phyloP scores from a whole-genome alignment of 352 stramenopile genomes.

The Plasmopara muralis region DNA sequence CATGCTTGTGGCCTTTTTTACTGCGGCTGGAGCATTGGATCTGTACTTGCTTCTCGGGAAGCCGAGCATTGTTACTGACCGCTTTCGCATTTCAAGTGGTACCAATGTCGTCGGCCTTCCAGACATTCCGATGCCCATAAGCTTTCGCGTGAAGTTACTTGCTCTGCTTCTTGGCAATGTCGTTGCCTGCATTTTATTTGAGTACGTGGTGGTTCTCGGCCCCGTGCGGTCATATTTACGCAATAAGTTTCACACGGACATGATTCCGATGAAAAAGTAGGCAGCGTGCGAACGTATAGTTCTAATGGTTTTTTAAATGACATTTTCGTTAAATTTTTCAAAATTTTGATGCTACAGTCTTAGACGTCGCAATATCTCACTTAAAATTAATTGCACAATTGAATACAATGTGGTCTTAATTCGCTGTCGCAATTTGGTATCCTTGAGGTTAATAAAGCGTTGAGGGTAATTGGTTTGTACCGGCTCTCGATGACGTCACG shows the following conservation, averaged over 20 bases:
- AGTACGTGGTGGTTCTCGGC: constrained; percentile 60
- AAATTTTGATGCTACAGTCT: too few species aligned
- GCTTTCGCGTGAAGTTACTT: constrained; percentile 61
- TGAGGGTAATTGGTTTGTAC: too few species aligned
- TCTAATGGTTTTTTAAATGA: too few species aligned
- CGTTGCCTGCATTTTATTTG: constrained; percentile 41
- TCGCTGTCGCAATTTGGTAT: too few species aligned
- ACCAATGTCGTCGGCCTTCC: constrained; percentile 65
- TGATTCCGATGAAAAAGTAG: constrained; percentile 56
- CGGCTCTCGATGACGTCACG: too few species aligned
- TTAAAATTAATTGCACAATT: too few species aligned
- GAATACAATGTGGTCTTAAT: too few species aligned
- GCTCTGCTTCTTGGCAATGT: constrained; percentile 51
- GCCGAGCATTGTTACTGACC: constrained; percentile 50
- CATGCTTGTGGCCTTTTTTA: constrained; percentile 24
- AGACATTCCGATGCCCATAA: constrained; percentile 53
- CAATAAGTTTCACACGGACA: constrained; percentile 55
- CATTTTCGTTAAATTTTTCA: too few species aligned
- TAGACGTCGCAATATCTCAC: too few species aligned
- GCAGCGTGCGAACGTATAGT: too few species aligned
- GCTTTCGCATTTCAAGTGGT: constrained; percentile 72
- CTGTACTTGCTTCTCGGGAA: constrained; percentile 52
- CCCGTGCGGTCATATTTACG: constrained; percentile 61
- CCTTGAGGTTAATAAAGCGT: too few species aligned
- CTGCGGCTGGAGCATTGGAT: constrained; percentile 14